phyloP scores from a whole-genome alignment of 2,329 filamentous ascomycete species.

The Verticillium zaregamsianum region DNA sequence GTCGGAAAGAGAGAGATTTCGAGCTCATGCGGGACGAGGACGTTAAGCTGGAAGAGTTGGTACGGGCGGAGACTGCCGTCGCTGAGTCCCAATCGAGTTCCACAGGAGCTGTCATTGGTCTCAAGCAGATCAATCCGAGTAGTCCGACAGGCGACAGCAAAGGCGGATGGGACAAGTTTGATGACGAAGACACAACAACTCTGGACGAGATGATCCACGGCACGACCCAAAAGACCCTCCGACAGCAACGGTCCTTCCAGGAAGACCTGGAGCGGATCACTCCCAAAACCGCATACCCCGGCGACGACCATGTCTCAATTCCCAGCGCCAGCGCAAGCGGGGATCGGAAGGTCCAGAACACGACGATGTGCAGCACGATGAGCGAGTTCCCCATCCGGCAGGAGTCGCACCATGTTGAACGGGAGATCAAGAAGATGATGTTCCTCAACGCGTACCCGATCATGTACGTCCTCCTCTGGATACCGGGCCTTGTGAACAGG shows the following conservation, averaged over 20 bases:
- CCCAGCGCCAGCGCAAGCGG: slow-evolving; percentile 2
- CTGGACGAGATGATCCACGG: slow-evolving; percentile 1
- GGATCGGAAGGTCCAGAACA: not conserved
- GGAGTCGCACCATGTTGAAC: slow-evolving; percentile 15
- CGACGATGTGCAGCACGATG: slow-evolving; percentile 5
- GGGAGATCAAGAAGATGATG: slow-evolving; percentile 25
- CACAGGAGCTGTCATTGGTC: not conserved
- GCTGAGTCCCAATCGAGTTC: not conserved
- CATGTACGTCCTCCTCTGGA: slow-evolving; percentile 31
- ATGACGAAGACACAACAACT: not conserved
- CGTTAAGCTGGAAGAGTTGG: not conserved
- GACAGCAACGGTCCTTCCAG: not conserved
- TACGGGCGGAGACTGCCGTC: not conserved
- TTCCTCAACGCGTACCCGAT: slow-evolving; percentile 32
- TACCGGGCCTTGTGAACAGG: slow-evolving; percentile 31
- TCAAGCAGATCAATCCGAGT: not conserved
- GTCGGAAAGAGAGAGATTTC: not conserved
- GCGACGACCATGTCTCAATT: not conserved
- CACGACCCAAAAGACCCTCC: not conserved
- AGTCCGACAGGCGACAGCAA: not conserved
- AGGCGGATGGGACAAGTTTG: not conserved
- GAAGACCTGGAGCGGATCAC: slow-evolving; percentile 1
- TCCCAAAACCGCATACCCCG: not conserved
- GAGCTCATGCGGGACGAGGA: not conserved
- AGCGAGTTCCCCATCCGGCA: slow-evolving; percentile 15